Conservation (phyloP, 1,284 basidiomycete genomes). For the Mycena sp. region DNA sequence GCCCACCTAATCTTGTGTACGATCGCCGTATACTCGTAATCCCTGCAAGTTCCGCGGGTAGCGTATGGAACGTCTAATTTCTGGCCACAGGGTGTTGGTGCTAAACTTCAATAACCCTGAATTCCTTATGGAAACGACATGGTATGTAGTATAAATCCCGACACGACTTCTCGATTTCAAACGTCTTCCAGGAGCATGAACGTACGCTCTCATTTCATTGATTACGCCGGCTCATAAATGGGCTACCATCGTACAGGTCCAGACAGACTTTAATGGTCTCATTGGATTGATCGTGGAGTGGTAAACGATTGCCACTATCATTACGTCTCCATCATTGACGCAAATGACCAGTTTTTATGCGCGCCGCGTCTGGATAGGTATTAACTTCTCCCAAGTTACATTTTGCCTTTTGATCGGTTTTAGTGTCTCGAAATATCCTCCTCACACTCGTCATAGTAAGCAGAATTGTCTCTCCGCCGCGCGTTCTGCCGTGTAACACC, state of each 20-base stretch:
- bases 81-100: constrained; percentile 46
- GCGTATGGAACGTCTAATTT: background rate
- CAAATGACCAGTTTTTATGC: constrained; percentile 49
- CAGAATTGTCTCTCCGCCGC: background rate
- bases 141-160: constrained; percentile 37
- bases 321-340: background rate
- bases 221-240: background rate
- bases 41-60: background rate
- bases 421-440: constrained; percentile 49
- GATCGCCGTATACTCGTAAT: constrained; percentile 45
- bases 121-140: constrained; percentile 45
- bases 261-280: constrained; percentile 55
- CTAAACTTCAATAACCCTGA: constrained; percentile 45
- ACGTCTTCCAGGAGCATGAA: constrained; percentile 50
- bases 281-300: constrained; percentile 56
- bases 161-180: background rate
- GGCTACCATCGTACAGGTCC: constrained; percentile 40
- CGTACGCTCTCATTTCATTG: constrained; percentile 34
- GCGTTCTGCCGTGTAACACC: background rate
- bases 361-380: constrained; percentile 54
- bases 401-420: background rate
- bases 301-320: constrained; percentile 33
- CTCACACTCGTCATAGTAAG: constrained; percentile 48
- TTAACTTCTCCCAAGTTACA: constrained; percentile 17
- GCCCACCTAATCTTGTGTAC: constrained; percentile 45